Conservation (phyloP, 192 early-diverging fungal species). For the Allomyces macrogynus region DNA sequence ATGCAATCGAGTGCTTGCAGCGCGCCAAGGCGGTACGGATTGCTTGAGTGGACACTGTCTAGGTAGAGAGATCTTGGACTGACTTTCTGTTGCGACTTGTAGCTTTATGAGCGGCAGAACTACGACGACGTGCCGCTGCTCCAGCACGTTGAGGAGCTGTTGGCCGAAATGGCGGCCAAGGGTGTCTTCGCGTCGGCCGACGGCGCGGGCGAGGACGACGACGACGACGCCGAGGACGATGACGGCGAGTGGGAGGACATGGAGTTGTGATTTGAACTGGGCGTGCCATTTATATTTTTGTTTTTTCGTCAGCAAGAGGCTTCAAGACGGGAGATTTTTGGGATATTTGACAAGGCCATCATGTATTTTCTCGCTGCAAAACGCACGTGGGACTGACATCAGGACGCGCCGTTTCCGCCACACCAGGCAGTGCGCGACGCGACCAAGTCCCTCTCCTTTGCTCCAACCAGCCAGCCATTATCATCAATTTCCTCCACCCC, state of each 20-base stretch:
- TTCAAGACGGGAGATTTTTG: no score
- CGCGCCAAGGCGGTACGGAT: slow-evolving; percentile 3
- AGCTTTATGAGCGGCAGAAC: slow-evolving; percentile 36
- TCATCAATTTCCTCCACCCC: no score
- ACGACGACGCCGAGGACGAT: not conserved
- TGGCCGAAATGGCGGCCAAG: slow-evolving; percentile 27
- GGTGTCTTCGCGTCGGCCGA: not conserved
- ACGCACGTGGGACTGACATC: no score
- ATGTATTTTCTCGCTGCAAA: no score
- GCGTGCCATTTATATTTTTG: not conserved
- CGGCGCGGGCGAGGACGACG: not conserved
- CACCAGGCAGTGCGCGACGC: no score
- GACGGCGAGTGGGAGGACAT: not conserved
- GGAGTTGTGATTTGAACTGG: not conserved
- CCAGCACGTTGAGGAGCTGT: slow-evolving; percentile 45
- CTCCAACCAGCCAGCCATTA: no score
- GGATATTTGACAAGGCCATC: no score
- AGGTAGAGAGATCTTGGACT: no score
- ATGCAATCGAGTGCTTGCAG: slow-evolving; percentile 19
- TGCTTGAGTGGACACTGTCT: no score
- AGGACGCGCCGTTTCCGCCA: no score
- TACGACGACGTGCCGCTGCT: slow-evolving; percentile 47
- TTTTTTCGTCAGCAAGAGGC: no score
- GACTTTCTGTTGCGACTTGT: slow-evolving; percentile 3
- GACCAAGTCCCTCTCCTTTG: no score